Evolutionary conservation across 225 moss, liverwort and hornwort species (phyloP), one percentile per base, ranked within the genome.

Genomic region (Anthoceros angustus): DNA sequence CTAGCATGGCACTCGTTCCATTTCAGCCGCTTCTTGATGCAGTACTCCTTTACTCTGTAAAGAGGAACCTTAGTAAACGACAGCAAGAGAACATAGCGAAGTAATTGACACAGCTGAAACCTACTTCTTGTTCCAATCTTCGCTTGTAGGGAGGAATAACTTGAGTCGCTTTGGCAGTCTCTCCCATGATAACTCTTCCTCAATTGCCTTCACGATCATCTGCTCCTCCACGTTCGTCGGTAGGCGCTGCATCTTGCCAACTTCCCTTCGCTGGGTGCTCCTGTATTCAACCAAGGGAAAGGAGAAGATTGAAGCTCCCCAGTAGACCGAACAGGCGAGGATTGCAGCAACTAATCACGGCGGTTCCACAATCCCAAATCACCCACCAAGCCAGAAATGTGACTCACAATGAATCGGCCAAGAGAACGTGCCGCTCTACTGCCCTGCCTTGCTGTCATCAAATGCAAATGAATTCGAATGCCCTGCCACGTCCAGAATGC

Each of bases 1-100:
- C 87, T 77, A 71, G 86, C 84, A 2, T 82, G 80, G 71, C 86
- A 87, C 25, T 87, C 84, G 62, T 79, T 86, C 87, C 93, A 93
- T 73, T 84, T 93, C 72, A 81, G 67, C 68, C 89, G 84, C 72
- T 89, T 93, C 65, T 78, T 89, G 73, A 83, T 86, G 77, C 87
- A 89, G 67, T 89, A 86, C 64, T 87, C 93, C 74, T 87, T 87
- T 66, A 80, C 82, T 69, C 89, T 84, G 66, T 65, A 8, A 24
- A 15, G 18, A 18, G 16, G 7, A 18, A 55, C 8, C 7, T 55
- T 55, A 15, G 7, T 20, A 50, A 16, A 32, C 32, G 32, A 32
- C 32, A 32, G 32, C 4, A 4, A 32, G 32, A 32, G 32, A 32
- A 4, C 1, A 32, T 32, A 32, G 1, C 32, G 32, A 32, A 32